Conservation (phyloP, 2,329 filamentous ascomycete genomes). For the Diplodia mutila region DNA sequence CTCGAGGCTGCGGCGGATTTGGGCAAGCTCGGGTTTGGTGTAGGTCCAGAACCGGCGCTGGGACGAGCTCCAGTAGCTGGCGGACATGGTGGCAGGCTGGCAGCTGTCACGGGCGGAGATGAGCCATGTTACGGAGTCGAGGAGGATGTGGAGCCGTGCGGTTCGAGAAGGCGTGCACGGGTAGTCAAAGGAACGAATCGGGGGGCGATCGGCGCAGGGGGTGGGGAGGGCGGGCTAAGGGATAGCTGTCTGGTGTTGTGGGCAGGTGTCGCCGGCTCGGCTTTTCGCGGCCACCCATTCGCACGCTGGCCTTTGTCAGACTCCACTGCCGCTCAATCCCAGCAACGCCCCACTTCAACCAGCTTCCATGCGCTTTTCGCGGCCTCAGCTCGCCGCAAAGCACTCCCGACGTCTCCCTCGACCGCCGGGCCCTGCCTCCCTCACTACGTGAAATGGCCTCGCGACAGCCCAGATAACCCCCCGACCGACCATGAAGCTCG, state of each 20-base stretch:
- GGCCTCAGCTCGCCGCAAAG: constrained; percentile 28
- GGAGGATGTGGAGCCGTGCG: neutral
- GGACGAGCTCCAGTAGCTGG: constrained; percentile 96
- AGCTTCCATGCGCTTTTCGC: constrained; percentile 25
- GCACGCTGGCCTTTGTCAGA: constrained; percentile 24
- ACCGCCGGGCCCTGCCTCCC: constrained; percentile 7
- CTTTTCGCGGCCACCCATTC: constrained; percentile 18
- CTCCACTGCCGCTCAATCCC: constrained; percentile 13
- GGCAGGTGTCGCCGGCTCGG: constrained; percentile 9
- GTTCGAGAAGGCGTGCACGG: neutral
- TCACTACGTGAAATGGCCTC: constrained; percentile 36
- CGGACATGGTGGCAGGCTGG: constrained; percentile 66
- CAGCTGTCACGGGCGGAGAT: constrained; percentile 1
- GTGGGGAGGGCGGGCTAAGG: neutral
- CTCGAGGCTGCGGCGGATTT: constrained; percentile 75
- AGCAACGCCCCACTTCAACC: constrained; percentile 23
- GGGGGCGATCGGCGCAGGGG: constrained; percentile 7
- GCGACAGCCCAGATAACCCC: constrained; percentile 44
- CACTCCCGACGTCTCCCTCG: constrained; percentile 29
- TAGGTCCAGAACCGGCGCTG: constrained; percentile 92
- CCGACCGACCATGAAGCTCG: constrained; percentile 64
- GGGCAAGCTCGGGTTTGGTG: constrained; percentile 75
- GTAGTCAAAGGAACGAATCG: neutral
- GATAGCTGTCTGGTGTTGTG: constrained; percentile 9
- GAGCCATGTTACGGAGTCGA: neutral